phyloP scores from a whole-genome alignment of 2,329 filamentous ascomycete species.

The Penicillium decumbens region DNA sequence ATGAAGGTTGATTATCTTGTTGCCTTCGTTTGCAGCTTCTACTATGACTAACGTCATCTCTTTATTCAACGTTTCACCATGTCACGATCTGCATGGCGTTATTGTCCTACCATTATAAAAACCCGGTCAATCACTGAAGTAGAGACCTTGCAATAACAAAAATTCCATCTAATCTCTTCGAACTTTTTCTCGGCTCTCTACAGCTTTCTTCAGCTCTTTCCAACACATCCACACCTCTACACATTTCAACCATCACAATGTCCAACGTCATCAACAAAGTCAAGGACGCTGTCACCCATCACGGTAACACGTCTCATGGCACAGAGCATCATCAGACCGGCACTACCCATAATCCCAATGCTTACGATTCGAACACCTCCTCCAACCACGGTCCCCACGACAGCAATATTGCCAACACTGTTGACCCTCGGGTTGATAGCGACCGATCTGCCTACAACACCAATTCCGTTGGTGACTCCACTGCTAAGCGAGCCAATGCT shows the following conservation, averaged over 20 bases:
- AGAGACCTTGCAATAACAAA: not conserved
- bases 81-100: not conserved
- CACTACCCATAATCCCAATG: not conserved
- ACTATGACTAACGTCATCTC: slow-evolving; percentile 2
- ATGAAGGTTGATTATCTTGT: not conserved
- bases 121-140: not conserved
- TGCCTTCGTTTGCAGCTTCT: not conserved
- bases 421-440: slow-evolving; percentile 11
- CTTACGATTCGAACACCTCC: not conserved
- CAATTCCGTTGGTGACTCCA: not conserved
- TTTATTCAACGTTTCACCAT: not conserved
- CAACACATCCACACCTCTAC: not conserved
- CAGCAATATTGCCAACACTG: slow-evolving; percentile 10
- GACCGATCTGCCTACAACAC: slow-evolving; percentile 4
- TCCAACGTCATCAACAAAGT: slow-evolving; percentile 19
- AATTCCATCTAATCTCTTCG: not conserved
- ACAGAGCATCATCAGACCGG: not conserved
- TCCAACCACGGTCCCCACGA: slow-evolving; percentile 14
- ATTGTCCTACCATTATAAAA: slow-evolving; percentile 1
- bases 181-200: not conserved
- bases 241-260: slow-evolving; percentile 6
- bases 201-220: not conserved
- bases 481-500: no score
- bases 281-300: slow-evolving; percentile 16
- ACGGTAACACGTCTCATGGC: slow-evolving; percentile 7